A percentile compares a stretch with the other conserved stretches of the same genome.
Conservation (phyloP, 2,329 filamentous ascomycete species). For the Calonectria montana region DNA sequence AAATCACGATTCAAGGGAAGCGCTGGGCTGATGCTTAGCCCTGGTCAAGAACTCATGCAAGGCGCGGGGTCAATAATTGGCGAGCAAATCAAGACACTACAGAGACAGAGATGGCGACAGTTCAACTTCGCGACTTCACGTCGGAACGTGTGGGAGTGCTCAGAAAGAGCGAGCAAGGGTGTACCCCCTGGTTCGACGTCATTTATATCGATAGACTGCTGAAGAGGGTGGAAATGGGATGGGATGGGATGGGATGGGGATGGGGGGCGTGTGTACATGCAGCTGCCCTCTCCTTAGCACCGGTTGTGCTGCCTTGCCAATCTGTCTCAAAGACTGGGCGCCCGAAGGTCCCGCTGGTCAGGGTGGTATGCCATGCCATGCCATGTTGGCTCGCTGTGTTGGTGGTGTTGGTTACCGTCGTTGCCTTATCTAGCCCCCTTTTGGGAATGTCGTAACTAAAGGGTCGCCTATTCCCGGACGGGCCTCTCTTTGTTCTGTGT, state of each 20-base stretch:
- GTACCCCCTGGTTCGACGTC: neutral
- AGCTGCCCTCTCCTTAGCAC: no score
- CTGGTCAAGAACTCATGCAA: neutral
- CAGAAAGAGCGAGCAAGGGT: neutral
- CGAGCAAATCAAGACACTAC: neutral
- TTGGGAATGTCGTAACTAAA: neutral
- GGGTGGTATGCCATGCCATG: neutral
- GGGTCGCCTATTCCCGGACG: neutral
- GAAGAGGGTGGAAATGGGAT: neutral
- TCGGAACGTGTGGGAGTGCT: neutral
- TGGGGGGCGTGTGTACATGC: neutral
- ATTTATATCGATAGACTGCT: neutral
- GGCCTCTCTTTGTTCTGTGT: neutral
- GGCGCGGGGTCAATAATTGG: neutral
- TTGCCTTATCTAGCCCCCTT: neutral
- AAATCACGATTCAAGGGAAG: neutral
- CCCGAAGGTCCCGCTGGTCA: neutral
- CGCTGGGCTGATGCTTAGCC: neutral
- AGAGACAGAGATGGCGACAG: neutral
- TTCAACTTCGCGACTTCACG: neutral
- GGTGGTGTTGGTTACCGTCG: neutral
- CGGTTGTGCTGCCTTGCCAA: no score
- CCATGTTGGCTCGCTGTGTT: neutral
- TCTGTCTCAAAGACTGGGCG: no score
- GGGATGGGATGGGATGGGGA: neutral